Conservation (phyloP, 176 grass and related monocot genomes). For the Juncus effusus region DNA sequence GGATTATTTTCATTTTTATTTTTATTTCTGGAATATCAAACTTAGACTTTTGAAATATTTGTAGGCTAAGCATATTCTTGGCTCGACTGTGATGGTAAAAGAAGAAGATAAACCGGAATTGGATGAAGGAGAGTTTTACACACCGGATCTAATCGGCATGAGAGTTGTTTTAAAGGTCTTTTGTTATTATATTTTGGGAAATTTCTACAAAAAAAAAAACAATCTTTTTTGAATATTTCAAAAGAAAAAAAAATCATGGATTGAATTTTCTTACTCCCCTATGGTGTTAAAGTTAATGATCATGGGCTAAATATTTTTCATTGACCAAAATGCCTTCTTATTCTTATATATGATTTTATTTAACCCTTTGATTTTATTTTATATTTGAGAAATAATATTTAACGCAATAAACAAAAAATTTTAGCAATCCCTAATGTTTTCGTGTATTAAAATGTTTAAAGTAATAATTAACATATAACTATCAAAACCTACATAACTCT, state of each 20-base stretch:
- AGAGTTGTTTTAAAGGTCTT: constrained; percentile 74
- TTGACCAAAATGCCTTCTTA: background rate
- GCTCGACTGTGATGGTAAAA: constrained; percentile 67
- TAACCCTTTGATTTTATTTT: background rate
- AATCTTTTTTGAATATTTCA: too few species aligned
- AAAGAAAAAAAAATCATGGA: too few species aligned
- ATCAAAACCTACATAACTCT: background rate
- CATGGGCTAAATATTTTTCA: too few species aligned
- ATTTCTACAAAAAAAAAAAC: too few species aligned
- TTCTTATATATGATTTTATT: background rate
- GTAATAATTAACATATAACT: background rate
- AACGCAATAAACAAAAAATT: background rate
- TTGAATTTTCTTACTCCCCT: too few species aligned
- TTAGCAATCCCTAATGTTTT: background rate
- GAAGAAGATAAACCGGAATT: constrained; percentile 65
- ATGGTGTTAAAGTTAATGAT: too few species aligned
- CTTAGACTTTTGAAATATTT: background rate
- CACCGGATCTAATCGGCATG: constrained; percentile 76
- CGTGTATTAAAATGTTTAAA: too few species aligned
- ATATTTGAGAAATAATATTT: too few species aligned
- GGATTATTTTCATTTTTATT: background rate
- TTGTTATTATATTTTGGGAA: background rate
- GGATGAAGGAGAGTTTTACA: constrained; percentile 73
- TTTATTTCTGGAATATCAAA: constrained; percentile 12
- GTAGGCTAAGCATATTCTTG: constrained; percentile 80